Conservation (phyloP, 2,329 filamentous ascomycete genomes). For the Pseudogymnoascus sp. region DNA sequence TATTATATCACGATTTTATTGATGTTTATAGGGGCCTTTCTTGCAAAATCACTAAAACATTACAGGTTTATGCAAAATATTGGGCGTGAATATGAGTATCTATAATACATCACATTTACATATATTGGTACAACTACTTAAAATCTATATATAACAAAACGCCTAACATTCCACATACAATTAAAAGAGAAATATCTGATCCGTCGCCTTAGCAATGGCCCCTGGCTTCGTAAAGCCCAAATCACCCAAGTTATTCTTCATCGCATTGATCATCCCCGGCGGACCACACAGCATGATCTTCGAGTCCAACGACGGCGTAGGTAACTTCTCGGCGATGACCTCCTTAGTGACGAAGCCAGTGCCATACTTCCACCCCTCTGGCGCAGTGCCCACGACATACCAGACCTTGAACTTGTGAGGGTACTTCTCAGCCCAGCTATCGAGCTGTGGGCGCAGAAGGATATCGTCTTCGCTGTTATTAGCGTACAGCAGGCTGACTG, state of each 20-base stretch:
- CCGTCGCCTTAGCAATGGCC: slow-evolving; percentile 41
- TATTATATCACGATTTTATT: not conserved
- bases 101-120: too few relatives aligned
- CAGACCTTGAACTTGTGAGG: slow-evolving; percentile 46
- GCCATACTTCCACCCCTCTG: slow-evolving; percentile 39
- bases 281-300: slow-evolving; percentile 55
- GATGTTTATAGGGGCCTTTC: not conserved
- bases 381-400: slow-evolving; percentile 45
- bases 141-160: not conserved
- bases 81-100: not conserved
- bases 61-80: not conserved
- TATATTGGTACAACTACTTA: not conserved
- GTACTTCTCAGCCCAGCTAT: slow-evolving; percentile 42
- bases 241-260: slow-evolving; percentile 41
- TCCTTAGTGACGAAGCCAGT: slow-evolving; percentile 44
- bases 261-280: slow-evolving; percentile 50
- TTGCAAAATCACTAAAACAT: not conserved
- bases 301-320: slow-evolving; percentile 35
- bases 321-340: slow-evolving; percentile 42
- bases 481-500: slow-evolving; percentile 50
- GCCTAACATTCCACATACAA: not conserved
- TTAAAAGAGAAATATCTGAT: slow-evolving; percentile 49
- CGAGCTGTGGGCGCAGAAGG: slow-evolving; percentile 47
- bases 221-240: slow-evolving; percentile 45
- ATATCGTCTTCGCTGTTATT: slow-evolving; percentile 53